These are phyloP conservation scores for Colletotrichum sp. DNA, from an alignment of 2,329 filamentous ascomycete genomes.

Conservation along the genomic window DNA sequence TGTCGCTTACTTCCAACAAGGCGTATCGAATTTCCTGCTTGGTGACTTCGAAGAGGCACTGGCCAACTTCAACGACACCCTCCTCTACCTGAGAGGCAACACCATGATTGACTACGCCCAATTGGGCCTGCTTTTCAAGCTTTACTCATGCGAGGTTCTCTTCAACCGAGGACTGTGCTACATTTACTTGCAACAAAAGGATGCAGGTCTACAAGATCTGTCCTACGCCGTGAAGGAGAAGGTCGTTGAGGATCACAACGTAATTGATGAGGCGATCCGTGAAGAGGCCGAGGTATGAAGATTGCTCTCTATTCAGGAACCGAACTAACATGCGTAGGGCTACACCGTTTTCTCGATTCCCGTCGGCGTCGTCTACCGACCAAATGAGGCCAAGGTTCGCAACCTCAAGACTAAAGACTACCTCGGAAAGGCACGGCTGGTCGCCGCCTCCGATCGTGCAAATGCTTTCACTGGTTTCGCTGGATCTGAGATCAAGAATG, in stretches of 20 bases:
- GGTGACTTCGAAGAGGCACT: conserved; percentile 97
- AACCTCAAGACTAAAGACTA: conserved; percentile 99
- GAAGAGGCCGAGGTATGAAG: conserved; percentile 84
- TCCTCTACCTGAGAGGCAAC: conserved; percentile 93
- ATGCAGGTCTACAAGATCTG: conserved; percentile 89
- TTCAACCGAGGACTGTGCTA: conserved; percentile 98
- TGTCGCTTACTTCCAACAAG: conserved; percentile 97
- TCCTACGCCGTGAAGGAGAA: conserved; percentile 93
- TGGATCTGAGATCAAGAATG: conserved; percentile 79
- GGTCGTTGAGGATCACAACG: conserved; percentile 93
- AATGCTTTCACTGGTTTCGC: conserved; percentile 85
- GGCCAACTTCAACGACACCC: conserved; percentile 97
- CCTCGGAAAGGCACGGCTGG: conserved; percentile 90
- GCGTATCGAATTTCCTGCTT: conserved; percentile 95
- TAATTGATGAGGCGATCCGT: conserved; percentile 95
- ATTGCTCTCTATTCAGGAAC: not conserved
- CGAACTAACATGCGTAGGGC: conserved; percentile 51
- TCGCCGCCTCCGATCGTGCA: conserved; percentile 82
- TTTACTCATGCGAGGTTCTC: conserved; percentile 96
- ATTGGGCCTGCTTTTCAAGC: conserved; percentile 90
- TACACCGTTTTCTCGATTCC: conserved; percentile 99
- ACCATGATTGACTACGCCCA: conserved; percentile 98
- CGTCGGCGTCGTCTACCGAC: conserved; percentile 91
- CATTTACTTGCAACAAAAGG: conserved; percentile 92
- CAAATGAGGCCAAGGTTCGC: conserved; percentile 97